Evolutionary conservation across 176 grass and related monocot genomes (phyloP).

Genomic region (bread wheat (Triticum aestivum)): IWGSC_CS_RefSeq_v2.1 NC_057797.1:560307066-560307565

Average conservation of each 20-base stretch:
- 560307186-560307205: no score
- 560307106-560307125: constrained; percentile 65
- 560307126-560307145: constrained; percentile 72
- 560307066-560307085: constrained; percentile 81
- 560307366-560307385: not conserved
- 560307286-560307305: no score
- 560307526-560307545: not conserved
- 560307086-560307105: constrained; percentile 63
- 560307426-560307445: not conserved
- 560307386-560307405: not conserved
- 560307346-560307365: not conserved
- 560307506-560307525: not conserved
- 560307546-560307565: not conserved
- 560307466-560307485: not conserved
- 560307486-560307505: not conserved
- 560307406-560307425: not conserved
- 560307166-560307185: no score
- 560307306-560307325: not conserved
- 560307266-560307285: no score
- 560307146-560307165: constrained; percentile 20
- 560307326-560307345: no score
- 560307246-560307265: no score
- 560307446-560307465: not conserved
- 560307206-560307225: no score
- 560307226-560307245: no score